These are phyloP conservation scores for Dictyostelium purpureum DNA, from an alignment of 78 protist species.

Conservation along the genomic window DNA sequence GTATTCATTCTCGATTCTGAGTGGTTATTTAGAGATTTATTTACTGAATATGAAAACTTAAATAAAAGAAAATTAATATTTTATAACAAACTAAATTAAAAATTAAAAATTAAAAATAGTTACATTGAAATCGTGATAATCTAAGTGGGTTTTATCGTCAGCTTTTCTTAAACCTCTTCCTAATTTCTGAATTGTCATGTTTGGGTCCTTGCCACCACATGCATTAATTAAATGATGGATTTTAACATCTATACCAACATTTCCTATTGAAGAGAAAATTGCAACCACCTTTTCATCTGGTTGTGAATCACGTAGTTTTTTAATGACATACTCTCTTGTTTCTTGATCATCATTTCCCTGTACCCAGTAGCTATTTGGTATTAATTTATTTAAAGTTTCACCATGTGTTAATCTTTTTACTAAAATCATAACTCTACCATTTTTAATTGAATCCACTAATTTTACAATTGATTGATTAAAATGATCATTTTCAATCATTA, in stretches of 20 bases:
- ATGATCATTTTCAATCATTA: slow-evolving; percentile 52
- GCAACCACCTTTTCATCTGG: slow-evolving; percentile 63
- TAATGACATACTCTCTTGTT: slow-evolving; percentile 63
- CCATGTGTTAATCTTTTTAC: slow-evolving; percentile 75
- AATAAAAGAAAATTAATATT: neutral
- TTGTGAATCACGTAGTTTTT: slow-evolving; percentile 16
- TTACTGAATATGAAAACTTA: slow-evolving; percentile 43
- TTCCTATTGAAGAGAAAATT: slow-evolving; percentile 72
- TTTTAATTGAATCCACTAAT: slow-evolving; percentile 21
- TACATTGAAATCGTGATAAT: slow-evolving; percentile 79
- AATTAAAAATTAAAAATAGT: neutral
- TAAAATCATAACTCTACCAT: slow-evolving; percentile 70
- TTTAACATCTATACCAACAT: slow-evolving; percentile 69
- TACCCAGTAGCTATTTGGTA: slow-evolving; percentile 73
- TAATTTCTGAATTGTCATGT: slow-evolving; percentile 64
- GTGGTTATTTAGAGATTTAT: slow-evolving; percentile 33
- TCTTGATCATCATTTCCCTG: slow-evolving; percentile 64
- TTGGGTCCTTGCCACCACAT: slow-evolving; percentile 80
- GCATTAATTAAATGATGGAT: slow-evolving; percentile 74
- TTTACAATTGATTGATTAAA: slow-evolving; percentile 60
- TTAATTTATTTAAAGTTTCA: slow-evolving; percentile 10
- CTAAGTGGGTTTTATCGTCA: slow-evolving; percentile 56
- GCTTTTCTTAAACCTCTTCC: slow-evolving; percentile 82
- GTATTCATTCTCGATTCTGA: slow-evolving; percentile 41
- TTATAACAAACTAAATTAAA: neutral